These are phyloP conservation scores for Solanum chilense DNA, from an alignment of 257 asterid genomes.

Conservation along the genomic window DNA sequence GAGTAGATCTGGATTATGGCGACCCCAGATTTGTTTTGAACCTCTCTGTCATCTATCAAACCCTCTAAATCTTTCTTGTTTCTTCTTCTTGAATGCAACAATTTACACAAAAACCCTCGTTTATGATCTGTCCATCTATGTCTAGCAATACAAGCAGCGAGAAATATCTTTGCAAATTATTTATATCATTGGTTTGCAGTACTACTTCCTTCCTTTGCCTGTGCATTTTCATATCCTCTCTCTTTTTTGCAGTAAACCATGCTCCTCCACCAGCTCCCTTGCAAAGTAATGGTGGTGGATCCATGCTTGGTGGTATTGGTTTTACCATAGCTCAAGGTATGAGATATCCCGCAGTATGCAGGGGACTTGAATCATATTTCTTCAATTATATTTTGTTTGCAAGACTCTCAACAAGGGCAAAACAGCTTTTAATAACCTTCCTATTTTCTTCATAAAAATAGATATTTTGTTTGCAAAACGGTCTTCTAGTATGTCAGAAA, in stretches of 20 bases:
- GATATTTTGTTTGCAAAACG: background rate
- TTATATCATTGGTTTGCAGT: background rate
- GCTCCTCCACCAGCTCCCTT: constrained; percentile 69
- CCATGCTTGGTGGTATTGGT: constrained; percentile 27
- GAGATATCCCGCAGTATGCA: background rate
- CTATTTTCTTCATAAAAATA: background rate
- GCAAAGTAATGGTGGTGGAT: constrained; percentile 58
- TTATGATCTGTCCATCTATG: no score
- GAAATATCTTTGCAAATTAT: background rate
- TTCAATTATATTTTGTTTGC: background rate
- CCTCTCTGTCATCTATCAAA: no score
- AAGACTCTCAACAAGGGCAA: background rate
- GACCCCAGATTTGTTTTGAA: no score
- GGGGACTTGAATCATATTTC: background rate
- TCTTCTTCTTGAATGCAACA: no score
- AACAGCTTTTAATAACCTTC: background rate
- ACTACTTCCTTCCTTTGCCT: background rate
- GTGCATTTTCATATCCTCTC: background rate
- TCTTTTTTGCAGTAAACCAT: background rate
- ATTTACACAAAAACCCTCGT: no score
- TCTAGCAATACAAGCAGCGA: no score
- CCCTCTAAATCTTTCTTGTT: no score
- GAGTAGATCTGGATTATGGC: no score
- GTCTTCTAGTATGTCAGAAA: background rate
- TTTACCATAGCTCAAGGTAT: constrained; percentile 44